These are phyloP conservation scores for Pseudoneurospora amorphoporcata DNA, from an alignment of 495 filamentous ascomycete species.

Conservation along the genomic window DNA sequence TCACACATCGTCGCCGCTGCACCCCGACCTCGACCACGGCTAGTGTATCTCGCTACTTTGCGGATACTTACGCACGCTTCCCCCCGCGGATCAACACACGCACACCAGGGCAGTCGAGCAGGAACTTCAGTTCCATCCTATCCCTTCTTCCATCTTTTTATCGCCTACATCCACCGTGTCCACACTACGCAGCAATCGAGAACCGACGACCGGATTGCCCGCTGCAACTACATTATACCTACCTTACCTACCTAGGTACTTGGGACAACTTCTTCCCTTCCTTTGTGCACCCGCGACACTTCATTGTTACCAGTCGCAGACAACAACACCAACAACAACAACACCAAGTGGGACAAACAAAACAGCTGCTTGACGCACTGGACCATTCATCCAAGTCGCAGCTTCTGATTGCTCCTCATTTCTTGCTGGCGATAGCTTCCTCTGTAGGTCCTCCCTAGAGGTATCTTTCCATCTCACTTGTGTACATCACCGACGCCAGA, in stretches of 20 bases:
- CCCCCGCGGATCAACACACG: not conserved
- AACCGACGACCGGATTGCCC: not conserved
- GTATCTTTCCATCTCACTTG: not conserved
- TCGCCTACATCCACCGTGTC: not conserved
- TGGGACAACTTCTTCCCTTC: not conserved
- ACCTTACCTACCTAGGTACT: not conserved
- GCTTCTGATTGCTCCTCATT: not conserved
- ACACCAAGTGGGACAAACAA: not conserved
- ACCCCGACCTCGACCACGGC: not conserved
- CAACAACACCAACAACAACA: not conserved
- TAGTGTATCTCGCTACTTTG: not conserved
- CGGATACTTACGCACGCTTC: not conserved
- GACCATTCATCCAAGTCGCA: not conserved
- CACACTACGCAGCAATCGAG: not conserved
- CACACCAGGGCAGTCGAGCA: not conserved
- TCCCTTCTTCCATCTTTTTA: not conserved
- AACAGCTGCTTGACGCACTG: not conserved
- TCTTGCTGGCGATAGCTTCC: not conserved
- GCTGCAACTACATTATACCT: not conserved
- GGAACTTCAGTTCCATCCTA: not conserved
- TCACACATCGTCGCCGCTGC: not conserved
- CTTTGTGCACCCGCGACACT: not conserved
- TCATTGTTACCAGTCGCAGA: not conserved
- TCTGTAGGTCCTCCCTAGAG: not conserved
- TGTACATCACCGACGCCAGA: not conserved